phyloP scores from a whole-genome alignment of 1,284 basidiomycete species.

The Ganoderma resinaceum region DNA sequence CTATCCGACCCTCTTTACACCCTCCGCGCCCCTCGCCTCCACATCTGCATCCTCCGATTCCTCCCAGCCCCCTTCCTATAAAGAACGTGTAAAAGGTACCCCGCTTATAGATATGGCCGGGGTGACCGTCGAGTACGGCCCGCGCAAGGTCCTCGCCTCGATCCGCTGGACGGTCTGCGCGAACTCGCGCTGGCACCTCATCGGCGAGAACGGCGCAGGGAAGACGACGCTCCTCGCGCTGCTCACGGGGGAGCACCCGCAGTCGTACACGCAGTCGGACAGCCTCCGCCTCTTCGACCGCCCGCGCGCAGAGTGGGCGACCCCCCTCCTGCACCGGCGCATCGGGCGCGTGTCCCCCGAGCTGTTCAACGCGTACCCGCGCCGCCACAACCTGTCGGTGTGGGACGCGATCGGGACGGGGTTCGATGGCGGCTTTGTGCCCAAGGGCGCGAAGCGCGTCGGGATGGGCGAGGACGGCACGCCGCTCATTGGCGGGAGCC shows the following conservation, averaged over 20 bases:
- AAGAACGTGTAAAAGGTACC: slow-evolving; percentile 21
- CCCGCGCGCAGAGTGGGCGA: slow-evolving; percentile 69
- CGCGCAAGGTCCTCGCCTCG: slow-evolving; percentile 67
- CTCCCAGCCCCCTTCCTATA: slow-evolving; percentile 1
- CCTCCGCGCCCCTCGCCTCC: slow-evolving; percentile 7
- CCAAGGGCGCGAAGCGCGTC: slow-evolving; percentile 53
- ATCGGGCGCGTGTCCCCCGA: slow-evolving; percentile 92
- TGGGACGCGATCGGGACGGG: slow-evolving; percentile 86
- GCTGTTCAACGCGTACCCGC: slow-evolving; percentile 90
- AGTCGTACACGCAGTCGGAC: slow-evolving; percentile 82
- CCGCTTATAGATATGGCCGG: slow-evolving; percentile 28
- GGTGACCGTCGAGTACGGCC: slow-evolving; percentile 28
- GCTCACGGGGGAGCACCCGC: slow-evolving; percentile 94
- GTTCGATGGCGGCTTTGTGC: slow-evolving; percentile 82
- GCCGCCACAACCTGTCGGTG: slow-evolving; percentile 73
- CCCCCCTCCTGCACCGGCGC: slow-evolving; percentile 58
- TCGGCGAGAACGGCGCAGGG: slow-evolving; percentile 90
- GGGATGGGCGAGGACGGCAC: slow-evolving; percentile 46
- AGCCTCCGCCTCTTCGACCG: slow-evolving; percentile 77
- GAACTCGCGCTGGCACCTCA: slow-evolving; percentile 88
- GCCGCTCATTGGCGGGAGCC: slow-evolving; percentile 39
- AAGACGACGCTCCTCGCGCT: slow-evolving; percentile 96
- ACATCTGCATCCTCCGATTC: slow-evolving; percentile 4
- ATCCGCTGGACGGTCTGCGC: slow-evolving; percentile 83
- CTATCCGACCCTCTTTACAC: slow-evolving; percentile 11